These are phyloP conservation scores for Ophiorrhiza pumila DNA, from an alignment of 257 asterid genomes.

Conservation along the genomic window DNA sequence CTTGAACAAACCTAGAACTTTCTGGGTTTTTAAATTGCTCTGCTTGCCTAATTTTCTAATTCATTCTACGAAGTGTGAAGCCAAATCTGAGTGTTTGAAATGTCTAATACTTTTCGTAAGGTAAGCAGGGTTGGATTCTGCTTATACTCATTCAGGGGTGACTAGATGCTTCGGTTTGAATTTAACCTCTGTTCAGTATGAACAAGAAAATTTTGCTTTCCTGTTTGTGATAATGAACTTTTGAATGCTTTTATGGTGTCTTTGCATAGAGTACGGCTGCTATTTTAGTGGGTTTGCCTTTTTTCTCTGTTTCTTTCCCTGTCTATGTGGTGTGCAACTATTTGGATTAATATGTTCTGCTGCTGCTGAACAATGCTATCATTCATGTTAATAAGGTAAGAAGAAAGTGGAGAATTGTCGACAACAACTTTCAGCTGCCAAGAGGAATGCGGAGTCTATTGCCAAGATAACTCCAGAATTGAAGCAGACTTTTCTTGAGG, in stretches of 20 bases:
- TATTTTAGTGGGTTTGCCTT: not conserved
- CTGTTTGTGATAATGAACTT: not conserved
- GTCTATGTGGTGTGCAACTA: too few relatives aligned
- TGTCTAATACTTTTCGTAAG: not conserved
- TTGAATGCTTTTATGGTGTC: not conserved
- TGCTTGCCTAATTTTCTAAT: not conserved
- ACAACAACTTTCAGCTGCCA: conserved; percentile 49
- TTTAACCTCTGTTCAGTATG: not conserved
- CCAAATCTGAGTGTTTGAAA: not conserved
- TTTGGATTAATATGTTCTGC: not conserved
- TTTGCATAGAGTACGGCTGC: not conserved
- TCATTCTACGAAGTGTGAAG: not conserved
- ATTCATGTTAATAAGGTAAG: conserved; percentile 48
- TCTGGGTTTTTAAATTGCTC: not conserved
- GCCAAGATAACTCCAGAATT: conserved; percentile 65
- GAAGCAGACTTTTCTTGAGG: conserved; percentile 74
- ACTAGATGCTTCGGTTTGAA: not conserved
- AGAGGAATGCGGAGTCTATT: conserved; percentile 66
- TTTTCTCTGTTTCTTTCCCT: too few relatives aligned
- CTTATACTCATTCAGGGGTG: not conserved
- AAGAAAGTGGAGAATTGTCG: conserved; percentile 33
- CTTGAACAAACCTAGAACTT: not conserved
- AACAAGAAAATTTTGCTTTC: not conserved
- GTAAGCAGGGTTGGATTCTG: not conserved
- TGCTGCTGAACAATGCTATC: conserved; percentile 7